Conservation (phyloP, 257 asterid genomes). For the Nemophila menziesii region DNA sequence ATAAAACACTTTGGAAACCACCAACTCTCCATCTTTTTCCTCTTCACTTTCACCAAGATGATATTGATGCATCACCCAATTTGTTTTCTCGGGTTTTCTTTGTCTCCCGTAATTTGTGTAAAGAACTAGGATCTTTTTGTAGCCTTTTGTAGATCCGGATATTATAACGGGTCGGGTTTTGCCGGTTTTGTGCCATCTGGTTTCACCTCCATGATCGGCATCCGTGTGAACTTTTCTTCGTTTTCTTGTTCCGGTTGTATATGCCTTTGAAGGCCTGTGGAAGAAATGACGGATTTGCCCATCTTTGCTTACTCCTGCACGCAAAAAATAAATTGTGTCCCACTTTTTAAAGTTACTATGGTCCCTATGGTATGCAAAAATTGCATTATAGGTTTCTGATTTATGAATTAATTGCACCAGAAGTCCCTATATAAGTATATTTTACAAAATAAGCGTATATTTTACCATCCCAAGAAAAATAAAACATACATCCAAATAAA, state of each 20-base stretch:
- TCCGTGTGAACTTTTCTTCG: slow-evolving; percentile 79
- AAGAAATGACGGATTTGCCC: slow-evolving; percentile 94
- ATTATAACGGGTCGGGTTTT: slow-evolving; percentile 54
- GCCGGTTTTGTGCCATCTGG: slow-evolving; percentile 95
- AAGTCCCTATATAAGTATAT: too few species aligned
- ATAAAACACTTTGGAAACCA: slow-evolving; percentile 82
- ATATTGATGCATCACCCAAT: slow-evolving; percentile 95
- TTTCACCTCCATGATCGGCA: slow-evolving; percentile 62
- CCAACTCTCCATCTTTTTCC: slow-evolving; percentile 84
- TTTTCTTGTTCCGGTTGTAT: slow-evolving; percentile 86
- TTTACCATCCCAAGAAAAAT: too few species aligned
- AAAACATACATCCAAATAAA: too few species aligned
- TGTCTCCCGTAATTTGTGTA: slow-evolving; percentile 87
- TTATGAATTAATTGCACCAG: too few species aligned
- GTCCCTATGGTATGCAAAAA: too few species aligned
- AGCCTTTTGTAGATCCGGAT: slow-evolving; percentile 39
- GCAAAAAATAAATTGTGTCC: too few species aligned
- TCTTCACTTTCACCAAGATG: slow-evolving; percentile 74
- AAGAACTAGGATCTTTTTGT: slow-evolving; percentile 77
- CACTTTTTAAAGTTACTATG: too few species aligned
- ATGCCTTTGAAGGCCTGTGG: slow-evolving; percentile 87
- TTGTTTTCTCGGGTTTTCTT: slow-evolving; percentile 78
- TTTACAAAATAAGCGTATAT: too few species aligned
- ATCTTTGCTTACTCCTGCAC: slow-evolving; percentile 64
- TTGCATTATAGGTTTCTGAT: too few species aligned